Evolutionary conservation across 441 rosid species (phyloP).

Genomic region (Corymbia citriodora): DNA sequence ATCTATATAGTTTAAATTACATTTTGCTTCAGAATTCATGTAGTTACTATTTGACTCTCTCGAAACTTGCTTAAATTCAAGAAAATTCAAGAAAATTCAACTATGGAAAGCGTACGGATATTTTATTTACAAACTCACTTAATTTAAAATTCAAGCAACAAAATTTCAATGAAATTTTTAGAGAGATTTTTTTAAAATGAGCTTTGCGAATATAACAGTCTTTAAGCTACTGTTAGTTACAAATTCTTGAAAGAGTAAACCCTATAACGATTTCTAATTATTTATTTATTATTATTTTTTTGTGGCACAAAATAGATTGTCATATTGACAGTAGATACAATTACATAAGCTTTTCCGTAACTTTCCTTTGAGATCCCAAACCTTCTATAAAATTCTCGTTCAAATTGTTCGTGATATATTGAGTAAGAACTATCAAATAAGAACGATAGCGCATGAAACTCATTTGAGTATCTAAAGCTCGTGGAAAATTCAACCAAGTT

Average conservation of each 20-base stretch:
- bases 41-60: neutral
- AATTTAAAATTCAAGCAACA: neutral
- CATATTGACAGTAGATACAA: too few species aligned
- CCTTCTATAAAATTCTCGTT: neutral
- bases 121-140: neutral
- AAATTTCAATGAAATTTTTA: neutral
- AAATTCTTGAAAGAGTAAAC: too few species aligned
- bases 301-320: too few species aligned
- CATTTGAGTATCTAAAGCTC: neutral
- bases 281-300: too few species aligned
- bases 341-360: too few species aligned
- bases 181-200: neutral
- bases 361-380: neutral
- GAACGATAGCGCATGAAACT: neutral
- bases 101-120: neutral
- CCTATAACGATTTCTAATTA: too few species aligned
- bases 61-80: neutral
- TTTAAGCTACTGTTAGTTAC: too few species aligned
- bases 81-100: neutral
- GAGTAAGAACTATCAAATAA: neutral
- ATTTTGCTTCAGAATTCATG: neutral
- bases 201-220: too few species aligned
- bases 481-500: neutral
- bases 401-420: neutral
- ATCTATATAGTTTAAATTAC: neutral